Conservation (phyloP, 2,329 filamentous ascomycete genomes). For the Lomentospora prolificans region DNA sequence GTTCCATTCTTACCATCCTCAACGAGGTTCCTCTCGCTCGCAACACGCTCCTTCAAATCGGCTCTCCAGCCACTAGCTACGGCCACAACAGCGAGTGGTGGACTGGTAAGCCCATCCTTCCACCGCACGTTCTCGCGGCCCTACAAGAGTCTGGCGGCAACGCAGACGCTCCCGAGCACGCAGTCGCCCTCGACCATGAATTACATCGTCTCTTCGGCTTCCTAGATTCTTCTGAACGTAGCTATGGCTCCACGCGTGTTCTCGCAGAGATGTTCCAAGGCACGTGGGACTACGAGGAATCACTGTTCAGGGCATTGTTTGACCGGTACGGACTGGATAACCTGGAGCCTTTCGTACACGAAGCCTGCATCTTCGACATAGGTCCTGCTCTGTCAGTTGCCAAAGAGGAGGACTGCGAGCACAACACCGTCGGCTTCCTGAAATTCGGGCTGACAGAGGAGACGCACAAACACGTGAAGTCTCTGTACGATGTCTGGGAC, state of each 20-base stretch:
- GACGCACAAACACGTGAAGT: slow-evolving; percentile 19
- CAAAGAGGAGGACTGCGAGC: not conserved
- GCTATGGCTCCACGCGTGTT: slow-evolving; percentile 45
- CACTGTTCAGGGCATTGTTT: not conserved
- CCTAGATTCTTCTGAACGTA: slow-evolving; percentile 48
- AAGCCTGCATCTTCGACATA: slow-evolving; percentile 3
- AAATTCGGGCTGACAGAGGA: slow-evolving; percentile 5
- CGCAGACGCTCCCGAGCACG: not conserved
- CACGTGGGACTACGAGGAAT: slow-evolving; percentile 4
- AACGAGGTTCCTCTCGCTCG: slow-evolving; percentile 49
- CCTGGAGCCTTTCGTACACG: not conserved
- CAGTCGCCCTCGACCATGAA: slow-evolving; percentile 37
- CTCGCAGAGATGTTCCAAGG: slow-evolving; percentile 23
- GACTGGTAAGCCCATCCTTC: slow-evolving; percentile 43
- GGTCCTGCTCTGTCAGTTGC: not conserved
- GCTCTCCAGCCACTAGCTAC: slow-evolving; percentile 34
- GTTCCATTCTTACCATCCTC: slow-evolving; percentile 46
- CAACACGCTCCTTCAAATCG: slow-evolving; percentile 41
- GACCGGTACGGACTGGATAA: not conserved
- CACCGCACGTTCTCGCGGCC: slow-evolving; percentile 24
- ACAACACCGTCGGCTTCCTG: not conserved
- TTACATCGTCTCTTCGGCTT: slow-evolving; percentile 55
- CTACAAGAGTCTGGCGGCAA: slow-evolving; percentile 15
- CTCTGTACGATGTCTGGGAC: slow-evolving; percentile 38
- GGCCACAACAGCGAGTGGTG: slow-evolving; percentile 52